These are phyloP conservation scores for Fraxinus angustifolia DNA, from an alignment of 305 asterid species.

Conservation along the genomic window DNA sequence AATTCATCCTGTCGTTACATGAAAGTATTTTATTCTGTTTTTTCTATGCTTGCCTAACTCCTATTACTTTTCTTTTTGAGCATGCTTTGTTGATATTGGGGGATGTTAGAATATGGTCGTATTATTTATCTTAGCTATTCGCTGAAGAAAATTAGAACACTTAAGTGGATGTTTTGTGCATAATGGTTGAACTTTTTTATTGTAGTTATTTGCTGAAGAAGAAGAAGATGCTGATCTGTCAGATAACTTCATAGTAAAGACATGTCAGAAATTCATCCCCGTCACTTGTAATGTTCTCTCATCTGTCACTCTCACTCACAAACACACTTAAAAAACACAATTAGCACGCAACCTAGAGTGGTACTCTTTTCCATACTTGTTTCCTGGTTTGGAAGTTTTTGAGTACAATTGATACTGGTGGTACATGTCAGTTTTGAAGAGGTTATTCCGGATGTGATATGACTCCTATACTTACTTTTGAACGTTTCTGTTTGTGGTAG, in stretches of 20 bases:
- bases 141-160: constrained; percentile 32
- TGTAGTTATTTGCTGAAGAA: constrained; percentile 67
- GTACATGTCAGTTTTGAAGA: background rate
- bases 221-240: constrained; percentile 84
- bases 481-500: background rate
- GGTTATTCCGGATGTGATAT: background rate
- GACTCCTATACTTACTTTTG: background rate
- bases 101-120: background rate
- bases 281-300: constrained; percentile 67
- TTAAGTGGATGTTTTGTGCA: background rate
- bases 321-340: background rate
- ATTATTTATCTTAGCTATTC: constrained; percentile 43
- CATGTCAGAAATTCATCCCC: constrained; percentile 94
- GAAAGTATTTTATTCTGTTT: background rate
- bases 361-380: background rate
- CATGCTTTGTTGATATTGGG: constrained; percentile 4
- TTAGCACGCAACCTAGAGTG: background rate
- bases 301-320: background rate
- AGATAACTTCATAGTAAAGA: constrained; percentile 88
- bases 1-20: background rate
- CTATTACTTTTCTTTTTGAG: background rate
- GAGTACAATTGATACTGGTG: background rate
- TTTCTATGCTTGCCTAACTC: constrained; percentile 1
- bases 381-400: background rate
- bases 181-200: background rate